Evolutionary conservation across 176 grass and related monocot species (phyloP), one percentile per base, ranked within the genome.

Genomic region (Saccharum officinarum): DNA sequence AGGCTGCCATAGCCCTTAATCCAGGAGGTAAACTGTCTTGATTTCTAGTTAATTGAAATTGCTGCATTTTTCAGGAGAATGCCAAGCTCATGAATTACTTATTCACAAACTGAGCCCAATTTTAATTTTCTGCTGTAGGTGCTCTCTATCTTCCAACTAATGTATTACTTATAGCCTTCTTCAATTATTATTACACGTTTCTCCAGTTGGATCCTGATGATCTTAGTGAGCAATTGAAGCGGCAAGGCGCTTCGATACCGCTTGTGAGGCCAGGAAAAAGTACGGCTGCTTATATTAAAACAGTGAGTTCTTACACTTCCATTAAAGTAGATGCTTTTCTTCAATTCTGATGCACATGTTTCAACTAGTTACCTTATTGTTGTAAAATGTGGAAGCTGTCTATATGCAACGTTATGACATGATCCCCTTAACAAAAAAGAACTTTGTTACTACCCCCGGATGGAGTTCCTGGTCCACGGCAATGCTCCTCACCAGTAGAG

Each of bases 121-220:
- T 1, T 93, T 85, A 54, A 72, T 26, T 55, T 15, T 87, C 22
- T 78, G 23, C 31, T 92, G 36, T 83, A 95, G 96, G 96, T 84
- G 59, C 89, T 82, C 90, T 98, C 4, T 98, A 98, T 90, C 87
- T 95, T 87, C 93, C 96, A 65, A 98, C 96, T 28, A 98, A 98
- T 87, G 86, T 98, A 81, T 78, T 98, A 66, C 81, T 98, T 65
- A 98, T 98, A 87, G 96, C 96, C 10, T 98, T 98, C 80, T 98
- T 98, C 80, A 98, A 98, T 82, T 98, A 98, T 79, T 98, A 98
- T 78, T 98, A 98, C 69, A 98, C 96, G 20, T 98, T 98, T 87
- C 96, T 98, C 81, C 96, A 98, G 84, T 87, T 94, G 83, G 96
- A 98, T 85, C 93, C 89, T 80, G 93, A 98, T 80, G 96, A 98